A percentile compares a stretch with the other conserved stretches of the same genome.
These are phyloP conservation scores for Penicillium capsulatum DNA, from an alignment of 2,329 filamentous ascomycete genomes.

Conservation along the genomic window DNA sequence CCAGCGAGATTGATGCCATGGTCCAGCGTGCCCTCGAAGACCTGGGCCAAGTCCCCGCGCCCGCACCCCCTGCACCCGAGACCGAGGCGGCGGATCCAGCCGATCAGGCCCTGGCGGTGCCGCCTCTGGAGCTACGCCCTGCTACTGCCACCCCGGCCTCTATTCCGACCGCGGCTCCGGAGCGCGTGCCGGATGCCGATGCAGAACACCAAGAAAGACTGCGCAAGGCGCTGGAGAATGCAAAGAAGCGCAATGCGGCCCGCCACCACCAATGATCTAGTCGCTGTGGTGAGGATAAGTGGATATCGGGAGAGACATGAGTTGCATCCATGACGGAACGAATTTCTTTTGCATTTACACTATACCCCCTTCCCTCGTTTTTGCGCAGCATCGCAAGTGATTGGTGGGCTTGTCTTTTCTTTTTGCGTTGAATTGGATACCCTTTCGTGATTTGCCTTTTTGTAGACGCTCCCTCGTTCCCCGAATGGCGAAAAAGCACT, in stretches of 20 bases:
- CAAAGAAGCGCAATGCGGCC: constrained; percentile 51
- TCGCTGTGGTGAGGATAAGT: too few relatives aligned
- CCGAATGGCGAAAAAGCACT: too few relatives aligned
- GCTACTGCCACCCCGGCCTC: constrained; percentile 18
- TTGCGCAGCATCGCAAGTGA: neutral
- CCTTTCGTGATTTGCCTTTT: constrained; percentile 2
- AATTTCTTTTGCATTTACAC: constrained; percentile 14
- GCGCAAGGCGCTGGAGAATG: constrained; percentile 50
- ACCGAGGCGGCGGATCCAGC: constrained; percentile 2
- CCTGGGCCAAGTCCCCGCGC: constrained; percentile 28
- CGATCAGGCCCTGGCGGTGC: constrained; percentile 13
- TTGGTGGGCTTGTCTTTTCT: neutral
- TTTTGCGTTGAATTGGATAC: constrained; percentile 8
- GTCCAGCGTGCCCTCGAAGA: constrained; percentile 39
- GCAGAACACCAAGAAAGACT: constrained; percentile 47
- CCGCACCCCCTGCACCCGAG: constrained; percentile 3
- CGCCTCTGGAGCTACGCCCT: constrained; percentile 26
- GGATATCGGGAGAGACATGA: too few relatives aligned
- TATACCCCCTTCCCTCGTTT: constrained; percentile 7
- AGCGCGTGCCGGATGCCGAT: constrained; percentile 26
- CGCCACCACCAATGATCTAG: constrained; percentile 19
- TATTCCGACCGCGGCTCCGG: constrained; percentile 4
- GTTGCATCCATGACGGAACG: constrained; percentile 17
- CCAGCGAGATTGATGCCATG: constrained; percentile 34
- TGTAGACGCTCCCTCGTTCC: too few relatives aligned